Evolutionary conservation across 2,329 filamentous ascomycete species (phyloP).

Genomic region (Diaporthe capsici): DNA sequence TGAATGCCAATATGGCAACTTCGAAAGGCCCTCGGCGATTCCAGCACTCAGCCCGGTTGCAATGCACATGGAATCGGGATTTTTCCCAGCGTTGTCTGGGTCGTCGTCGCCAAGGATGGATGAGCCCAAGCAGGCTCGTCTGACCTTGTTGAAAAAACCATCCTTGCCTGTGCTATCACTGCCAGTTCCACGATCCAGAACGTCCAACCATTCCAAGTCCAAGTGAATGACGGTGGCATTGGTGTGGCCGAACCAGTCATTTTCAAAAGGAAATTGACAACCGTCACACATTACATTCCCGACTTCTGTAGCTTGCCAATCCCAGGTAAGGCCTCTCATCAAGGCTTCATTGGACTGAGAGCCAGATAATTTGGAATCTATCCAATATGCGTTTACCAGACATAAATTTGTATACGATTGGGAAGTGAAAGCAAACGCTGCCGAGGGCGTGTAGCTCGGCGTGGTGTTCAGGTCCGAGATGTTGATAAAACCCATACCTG

Average conservation of each 20-base stretch:
- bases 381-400: not conserved
- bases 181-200: not conserved
- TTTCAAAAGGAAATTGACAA: not conserved
- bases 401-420: not conserved
- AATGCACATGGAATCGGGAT: not conserved
- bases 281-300: no score
- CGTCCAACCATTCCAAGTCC: not conserved
- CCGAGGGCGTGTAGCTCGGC: not conserved
- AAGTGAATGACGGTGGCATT: not conserved
- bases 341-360: not conserved
- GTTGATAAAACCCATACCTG: not conserved
- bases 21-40: constrained; percentile 2
- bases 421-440: not conserved
- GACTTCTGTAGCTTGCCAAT: no score
- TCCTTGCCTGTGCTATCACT: not conserved
- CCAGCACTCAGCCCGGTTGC: not conserved
- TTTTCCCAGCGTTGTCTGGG: no score
- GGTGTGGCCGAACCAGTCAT: not conserved
- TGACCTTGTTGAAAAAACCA: not conserved
- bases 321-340: not conserved
- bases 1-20: not conserved
- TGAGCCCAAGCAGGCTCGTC: not conserved
- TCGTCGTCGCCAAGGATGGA: not conserved
- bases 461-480: not conserved
- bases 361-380: not conserved